Evolutionary conservation across 2,329 filamentous ascomycete species (phyloP).

Genomic region (Paracoccidioides lutzii): DNA sequence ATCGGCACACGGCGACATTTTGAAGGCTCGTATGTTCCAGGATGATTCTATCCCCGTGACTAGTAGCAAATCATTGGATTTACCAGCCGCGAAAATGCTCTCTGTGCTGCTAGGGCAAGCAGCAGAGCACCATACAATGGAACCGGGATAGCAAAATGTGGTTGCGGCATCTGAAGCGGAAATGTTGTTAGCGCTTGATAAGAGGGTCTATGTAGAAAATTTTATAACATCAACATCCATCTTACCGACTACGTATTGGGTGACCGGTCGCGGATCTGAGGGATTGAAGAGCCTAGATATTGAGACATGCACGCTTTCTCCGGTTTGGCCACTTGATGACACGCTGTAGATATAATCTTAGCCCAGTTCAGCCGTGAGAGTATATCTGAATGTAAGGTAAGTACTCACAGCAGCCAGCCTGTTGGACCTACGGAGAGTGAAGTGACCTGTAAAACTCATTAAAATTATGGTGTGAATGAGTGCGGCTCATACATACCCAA

Average conservation of each 20-base stretch:
- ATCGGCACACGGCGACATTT: constrained; percentile 6
- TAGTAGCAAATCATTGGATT: constrained; percentile 25
- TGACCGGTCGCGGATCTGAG: neutral
- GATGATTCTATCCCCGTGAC: constrained; percentile 19
- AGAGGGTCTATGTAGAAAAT: neutral
- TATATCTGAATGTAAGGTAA: neutral
- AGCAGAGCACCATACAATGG: constrained; percentile 26
- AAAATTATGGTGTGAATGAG: neutral
- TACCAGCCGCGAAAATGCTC: constrained; percentile 26
- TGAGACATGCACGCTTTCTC: neutral
- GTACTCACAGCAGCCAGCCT: constrained; percentile 23
- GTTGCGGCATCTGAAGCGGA: constrained; percentile 1
- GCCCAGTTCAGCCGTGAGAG: neutral
- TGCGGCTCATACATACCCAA: constrained; percentile 6
- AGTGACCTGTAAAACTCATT: constrained; percentile 16
- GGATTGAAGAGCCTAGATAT: neutral
- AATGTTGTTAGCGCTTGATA: neutral
- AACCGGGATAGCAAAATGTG: constrained; percentile 14
- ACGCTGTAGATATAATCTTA: neutral
- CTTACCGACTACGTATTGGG: neutral
- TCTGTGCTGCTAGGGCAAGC: constrained; percentile 19
- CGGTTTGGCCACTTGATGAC: neutral
- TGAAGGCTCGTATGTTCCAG: constrained; percentile 14
- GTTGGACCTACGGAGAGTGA: constrained; percentile 26
- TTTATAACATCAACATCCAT: neutral